Conservation (phyloP, 1,284 basidiomycete species). For the Ganoderma lingzhi region DNA sequence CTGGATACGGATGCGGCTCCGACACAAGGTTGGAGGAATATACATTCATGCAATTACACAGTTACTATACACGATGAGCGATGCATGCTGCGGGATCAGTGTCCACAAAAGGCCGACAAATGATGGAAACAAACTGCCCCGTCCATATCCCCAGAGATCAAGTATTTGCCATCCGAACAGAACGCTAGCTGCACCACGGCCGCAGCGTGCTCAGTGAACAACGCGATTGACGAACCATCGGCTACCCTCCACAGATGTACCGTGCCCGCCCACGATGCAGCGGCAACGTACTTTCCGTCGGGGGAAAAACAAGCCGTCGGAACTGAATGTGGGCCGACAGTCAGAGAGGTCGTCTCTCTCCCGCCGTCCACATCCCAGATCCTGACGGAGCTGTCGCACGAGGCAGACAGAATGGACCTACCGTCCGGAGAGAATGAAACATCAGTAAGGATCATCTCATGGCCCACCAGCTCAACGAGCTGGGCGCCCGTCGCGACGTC, state of each 20-base stretch:
- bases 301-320: not conserved
- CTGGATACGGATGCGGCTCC: too few species aligned
- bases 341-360: not conserved
- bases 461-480: not conserved
- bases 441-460: not conserved
- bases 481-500: not conserved
- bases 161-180: not conserved
- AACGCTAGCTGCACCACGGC: not conserved
- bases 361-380: not conserved
- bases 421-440: slow-evolving; percentile 1
- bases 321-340: not conserved
- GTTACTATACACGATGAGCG: too few species aligned
- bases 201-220: not conserved
- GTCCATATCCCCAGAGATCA: not conserved
- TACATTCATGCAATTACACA: too few species aligned
- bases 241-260: not conserved
- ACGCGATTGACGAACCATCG: not conserved
- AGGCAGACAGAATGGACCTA: not conserved
- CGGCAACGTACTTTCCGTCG: not conserved
- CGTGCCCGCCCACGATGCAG: not conserved
- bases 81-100: too few species aligned
- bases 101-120: not conserved
- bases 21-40: too few species aligned
- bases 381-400: not conserved
- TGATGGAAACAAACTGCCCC: not conserved